Percentiles rank a stretch among this genome's conserved stretches.
These are phyloP conservation scores for Flaveria sonorensis DNA, from an alignment of 129 eudicot species.

Conservation along the genomic window DNA sequence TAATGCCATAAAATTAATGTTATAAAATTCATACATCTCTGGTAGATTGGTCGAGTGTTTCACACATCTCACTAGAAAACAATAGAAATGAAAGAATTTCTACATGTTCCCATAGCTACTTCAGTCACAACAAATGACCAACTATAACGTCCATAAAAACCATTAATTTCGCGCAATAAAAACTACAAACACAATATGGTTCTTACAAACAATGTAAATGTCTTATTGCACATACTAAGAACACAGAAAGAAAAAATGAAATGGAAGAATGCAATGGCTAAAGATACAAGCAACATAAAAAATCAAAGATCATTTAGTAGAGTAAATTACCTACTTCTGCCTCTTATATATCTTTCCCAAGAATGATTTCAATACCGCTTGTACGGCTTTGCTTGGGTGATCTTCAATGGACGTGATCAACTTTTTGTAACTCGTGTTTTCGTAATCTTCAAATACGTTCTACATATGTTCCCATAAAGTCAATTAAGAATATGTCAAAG, in stretches of 20 bases:
- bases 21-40: too few relatives aligned
- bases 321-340: slow-evolving; percentile 47
- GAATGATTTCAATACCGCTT: slow-evolving; percentile 77
- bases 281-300: slow-evolving; percentile 31
- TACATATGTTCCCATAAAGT: slow-evolving; percentile 21
- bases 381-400: slow-evolving; percentile 73
- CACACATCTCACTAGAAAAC: too few relatives aligned
- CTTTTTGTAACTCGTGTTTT: slow-evolving; percentile 68
- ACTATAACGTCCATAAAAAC: neutral
- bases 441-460: slow-evolving; percentile 72
- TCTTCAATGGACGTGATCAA: slow-evolving; percentile 62
- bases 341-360: slow-evolving; percentile 86
- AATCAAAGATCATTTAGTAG: neutral
- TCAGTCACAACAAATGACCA: neutral
- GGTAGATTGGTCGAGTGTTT: too few relatives aligned
- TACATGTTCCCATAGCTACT: neutral
- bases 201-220: neutral
- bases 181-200: neutral
- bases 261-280: slow-evolving; percentile 25
- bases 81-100: neutral
- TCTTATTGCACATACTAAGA: slow-evolving; percentile 28
- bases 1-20: too few relatives aligned
- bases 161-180: neutral
- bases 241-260: neutral
- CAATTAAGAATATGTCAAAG: neutral